Base-by-base conservation (phyloP, 495 filamentous ascomycete species). In the Podospora sp. region DNA sequence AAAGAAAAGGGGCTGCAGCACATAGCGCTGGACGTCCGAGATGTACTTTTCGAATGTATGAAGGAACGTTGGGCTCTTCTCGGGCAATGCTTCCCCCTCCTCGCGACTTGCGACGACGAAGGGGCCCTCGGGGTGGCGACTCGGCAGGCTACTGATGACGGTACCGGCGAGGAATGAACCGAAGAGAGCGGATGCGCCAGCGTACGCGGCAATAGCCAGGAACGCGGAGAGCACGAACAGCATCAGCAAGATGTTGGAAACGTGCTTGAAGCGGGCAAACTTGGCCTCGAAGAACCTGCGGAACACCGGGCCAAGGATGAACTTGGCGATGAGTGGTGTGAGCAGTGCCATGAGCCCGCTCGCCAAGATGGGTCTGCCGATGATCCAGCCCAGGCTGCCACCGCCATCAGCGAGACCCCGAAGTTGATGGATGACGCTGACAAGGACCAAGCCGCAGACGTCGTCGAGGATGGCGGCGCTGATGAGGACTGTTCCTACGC, bases 401-500 rank as follows among this genome's bases (percentile, higher is more conserved):
- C 18, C 35, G 0, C 60, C 57, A 22, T 68, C 65, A 8, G 68
- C 60, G 16, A 75, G 62, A 49, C 49, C 69, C 9, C 84, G 84
- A 24, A 85, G 75, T 14, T 78, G 80, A 8, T 83, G 78, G 49
- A 87, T 80, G 18, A 92, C 81, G 69, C 91, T 87, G 21, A 92
- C 88, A 84, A 94, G 90, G 1, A 95, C 85, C n/a, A 95, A 76
- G 0, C 92, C 91, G 18, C 91, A 83, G 1, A 95, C 90, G 78
- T 94, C 92, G 75, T 95, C 92, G 70, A 96, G 83, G 84, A 95
- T 90, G 21, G 91, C 92, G 3, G 90, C 91, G 63, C 86, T 87
- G 11, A 84, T 83, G 0, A 92, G 83, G 0, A 95, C 88, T 0
- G 85, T 84, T 0, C 92, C 92, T 1, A 94, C 76, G 3, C 90